Percentiles rank a stretch among this genome's conserved stretches.
These are phyloP conservation scores for Polyplosphaeria fusca DNA, from an alignment of 495 filamentous ascomycete genomes.

Conservation along the genomic window DNA sequence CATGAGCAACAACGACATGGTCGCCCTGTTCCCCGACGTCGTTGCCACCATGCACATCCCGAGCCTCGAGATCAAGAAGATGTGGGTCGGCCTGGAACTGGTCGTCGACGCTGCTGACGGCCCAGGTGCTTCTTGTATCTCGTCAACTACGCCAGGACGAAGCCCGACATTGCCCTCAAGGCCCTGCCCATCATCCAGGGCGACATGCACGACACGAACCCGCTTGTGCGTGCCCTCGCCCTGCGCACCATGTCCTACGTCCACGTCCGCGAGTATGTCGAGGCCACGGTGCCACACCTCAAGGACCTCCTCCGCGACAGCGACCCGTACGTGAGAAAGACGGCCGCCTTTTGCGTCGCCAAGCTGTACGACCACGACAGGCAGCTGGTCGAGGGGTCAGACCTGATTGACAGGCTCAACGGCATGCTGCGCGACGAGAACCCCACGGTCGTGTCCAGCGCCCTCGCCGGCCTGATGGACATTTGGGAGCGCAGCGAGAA, in stretches of 20 bases:
- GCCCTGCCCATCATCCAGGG: slow-evolving; percentile 82
- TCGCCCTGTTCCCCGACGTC: slow-evolving; percentile 92
- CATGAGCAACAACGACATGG: slow-evolving; percentile 99
- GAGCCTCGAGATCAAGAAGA: slow-evolving; percentile 98
- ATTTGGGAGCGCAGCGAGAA: slow-evolving; percentile 98
- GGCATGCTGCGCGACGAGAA: slow-evolving; percentile 89
- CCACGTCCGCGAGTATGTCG: slow-evolving; percentile 93
- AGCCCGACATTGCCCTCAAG: slow-evolving; percentile 90
- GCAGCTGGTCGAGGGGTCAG: slow-evolving; percentile 80
- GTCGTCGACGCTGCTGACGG: not conserved
- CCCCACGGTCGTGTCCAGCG: slow-evolving; percentile 93
- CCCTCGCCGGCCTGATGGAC: slow-evolving; percentile 88
- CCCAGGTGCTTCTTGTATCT: slow-evolving; percentile 93
- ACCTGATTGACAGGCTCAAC: slow-evolving; percentile 91
- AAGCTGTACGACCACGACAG: slow-evolving; percentile 97
- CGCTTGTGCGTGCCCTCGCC: slow-evolving; percentile 87
- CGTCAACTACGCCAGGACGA: slow-evolving; percentile 93
- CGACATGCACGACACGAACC: slow-evolving; percentile 94
- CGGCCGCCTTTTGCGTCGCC: slow-evolving; percentile 91
- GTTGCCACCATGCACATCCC: slow-evolving; percentile 91
- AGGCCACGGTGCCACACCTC: slow-evolving; percentile 79
- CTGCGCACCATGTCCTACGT: slow-evolving; percentile 96
- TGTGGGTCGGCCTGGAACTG: slow-evolving; percentile 56
- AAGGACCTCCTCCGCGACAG: slow-evolving; percentile 79
- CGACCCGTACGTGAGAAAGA: slow-evolving; percentile 97